Base-by-base conservation (phyloP, 2,329 filamentous ascomycete species). In the Aspergillus sp. region DNA sequence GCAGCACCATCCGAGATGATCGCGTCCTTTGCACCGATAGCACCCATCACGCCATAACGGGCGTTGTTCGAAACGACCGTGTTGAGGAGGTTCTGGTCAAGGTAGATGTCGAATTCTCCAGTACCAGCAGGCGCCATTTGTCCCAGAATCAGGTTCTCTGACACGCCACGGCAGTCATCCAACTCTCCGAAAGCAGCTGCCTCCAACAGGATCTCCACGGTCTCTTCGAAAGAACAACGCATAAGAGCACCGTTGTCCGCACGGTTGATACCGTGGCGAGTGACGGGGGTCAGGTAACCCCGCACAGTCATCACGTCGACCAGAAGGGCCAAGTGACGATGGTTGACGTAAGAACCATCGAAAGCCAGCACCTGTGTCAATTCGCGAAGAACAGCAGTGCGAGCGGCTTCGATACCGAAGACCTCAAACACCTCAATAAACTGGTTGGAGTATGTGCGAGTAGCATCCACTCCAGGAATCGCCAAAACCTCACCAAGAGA, bases 141-240 rank as follows among this genome's bases (percentile, higher is more conserved):
- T 57, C 94, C 94, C 57, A 99, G 84, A 84, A 99, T 99, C 69
- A 99, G 88, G 77, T 99, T 99, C 77, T 99, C 94, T 14, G 94
- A 97, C 47, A 99, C 93, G 81, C 94, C 94, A 55, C 91, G 89
- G 78, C 95, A 99, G 74, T 99, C 94, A 68, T 99, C 94, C 29
- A 99, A 82, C 73, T 99, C 94, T 70, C 94, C 94, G 47, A 90
- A 90, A 14, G 91, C 91, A 20, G 94, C 94, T 56, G 94, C 95
- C 70, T 99, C 94, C 17, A 99, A 85, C 49, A 99, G 80, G 79
- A 99, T 99, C 70, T 99, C 95, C 38, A 99, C 94, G 0, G 94
- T 99, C 74, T 99, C 95, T 76, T 99, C 94, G 76, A 99, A 99
- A 2, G 94, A 99, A 81, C 95, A 99, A 72, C 94, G 88, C 94